Evolutionary conservation across 306 rosid species (phyloP), one percentile per base, ranked within the genome.

Genomic region (Cyamopsis tetragonoloba): DNA sequence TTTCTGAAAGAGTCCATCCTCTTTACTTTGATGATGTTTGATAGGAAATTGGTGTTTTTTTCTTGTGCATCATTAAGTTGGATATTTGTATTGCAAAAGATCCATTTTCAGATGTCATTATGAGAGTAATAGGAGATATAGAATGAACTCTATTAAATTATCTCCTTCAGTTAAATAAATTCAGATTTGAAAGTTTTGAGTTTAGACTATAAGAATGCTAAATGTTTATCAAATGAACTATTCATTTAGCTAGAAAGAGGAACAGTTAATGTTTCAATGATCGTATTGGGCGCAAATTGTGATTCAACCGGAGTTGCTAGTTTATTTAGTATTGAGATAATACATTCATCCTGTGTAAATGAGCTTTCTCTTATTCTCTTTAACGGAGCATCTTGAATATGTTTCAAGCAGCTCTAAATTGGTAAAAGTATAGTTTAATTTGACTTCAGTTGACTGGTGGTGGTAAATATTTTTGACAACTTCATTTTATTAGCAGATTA

Each of bases 381-480:
- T 34, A 27, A 12, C 5, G 3, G 42, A 35, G 26, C 68, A 28
- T 28, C 60, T 60, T 55, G 58, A 53, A 39, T 23, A 27, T 66
- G 63, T 60, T 66, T 34, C 46, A 38, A 30, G 42, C 49, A 55
- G 50, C 15, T 72, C 65, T 7, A 2, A 28, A 31, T 30, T 31
- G 31, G 19, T 35, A 42, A 38, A 28, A 49, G n/a, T 57, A 24
- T 57, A 62, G 38, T 23, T 49, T 24, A 46, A 28, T 31, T 24
- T 48, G 56, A 55, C 68, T 44, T 44, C 54, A 34, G 13, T 60
- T 23, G n/a, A 46, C 55, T 73, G 68, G 43, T 26, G 74, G 47
- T 35, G 10, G 32, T 53, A n/a, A 53, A 34, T 44, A 55, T 31
- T 66, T 66, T 47, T 42, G 34, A 35, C 47, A 38, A 43, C 67